These are phyloP conservation scores for Kalmanozyma brasiliensis DNA, from an alignment of 1,284 basidiomycete genomes.

Conservation along the genomic window DNA sequence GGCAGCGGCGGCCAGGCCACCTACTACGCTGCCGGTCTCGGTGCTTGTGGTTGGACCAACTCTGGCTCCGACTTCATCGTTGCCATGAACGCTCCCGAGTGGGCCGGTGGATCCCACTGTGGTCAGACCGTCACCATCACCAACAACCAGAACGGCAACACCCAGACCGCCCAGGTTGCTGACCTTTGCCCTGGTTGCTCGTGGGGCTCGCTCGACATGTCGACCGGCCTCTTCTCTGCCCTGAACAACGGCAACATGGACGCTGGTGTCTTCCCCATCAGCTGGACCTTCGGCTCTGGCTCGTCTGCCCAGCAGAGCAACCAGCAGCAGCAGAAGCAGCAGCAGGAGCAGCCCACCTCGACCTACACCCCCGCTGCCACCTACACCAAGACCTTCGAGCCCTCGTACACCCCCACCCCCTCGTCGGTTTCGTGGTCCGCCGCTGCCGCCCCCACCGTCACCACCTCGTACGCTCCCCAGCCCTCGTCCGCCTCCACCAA, in stretches of 20 bases:
- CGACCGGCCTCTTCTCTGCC: constrained; percentile 76
- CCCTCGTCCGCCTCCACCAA: constrained; percentile 38
- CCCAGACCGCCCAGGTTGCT: constrained; percentile 74
- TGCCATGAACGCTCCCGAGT: constrained; percentile 62
- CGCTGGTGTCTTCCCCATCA: constrained; percentile 62
- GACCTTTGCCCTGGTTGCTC: constrained; percentile 81
- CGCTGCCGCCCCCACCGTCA: constrained; percentile 16
- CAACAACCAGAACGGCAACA: constrained; percentile 73
- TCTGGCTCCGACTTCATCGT: constrained; percentile 59
- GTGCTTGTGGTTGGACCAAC: constrained; percentile 52
- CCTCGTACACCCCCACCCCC: constrained; percentile 28
- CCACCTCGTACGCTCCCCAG: constrained; percentile 29
- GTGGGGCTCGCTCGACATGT: constrained; percentile 80
- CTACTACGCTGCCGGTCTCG: constrained; percentile 58
- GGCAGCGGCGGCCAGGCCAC: constrained; percentile 52
- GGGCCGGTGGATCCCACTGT: constrained; percentile 69
- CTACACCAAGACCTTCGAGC: constrained; percentile 10
- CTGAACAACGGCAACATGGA: constrained; percentile 62
- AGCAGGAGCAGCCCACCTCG: constrained; percentile 36
- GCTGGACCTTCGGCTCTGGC: constrained; percentile 53
- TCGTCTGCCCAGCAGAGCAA: constrained; percentile 36
- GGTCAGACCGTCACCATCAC: constrained; percentile 76
- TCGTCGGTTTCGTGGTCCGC: constrained; percentile 11
- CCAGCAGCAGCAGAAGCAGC: constrained; percentile 35
- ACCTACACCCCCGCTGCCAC: constrained; percentile 10